Conservation (phyloP, 164 flowering plant species). For the Umbilicus rupestris region DNA sequence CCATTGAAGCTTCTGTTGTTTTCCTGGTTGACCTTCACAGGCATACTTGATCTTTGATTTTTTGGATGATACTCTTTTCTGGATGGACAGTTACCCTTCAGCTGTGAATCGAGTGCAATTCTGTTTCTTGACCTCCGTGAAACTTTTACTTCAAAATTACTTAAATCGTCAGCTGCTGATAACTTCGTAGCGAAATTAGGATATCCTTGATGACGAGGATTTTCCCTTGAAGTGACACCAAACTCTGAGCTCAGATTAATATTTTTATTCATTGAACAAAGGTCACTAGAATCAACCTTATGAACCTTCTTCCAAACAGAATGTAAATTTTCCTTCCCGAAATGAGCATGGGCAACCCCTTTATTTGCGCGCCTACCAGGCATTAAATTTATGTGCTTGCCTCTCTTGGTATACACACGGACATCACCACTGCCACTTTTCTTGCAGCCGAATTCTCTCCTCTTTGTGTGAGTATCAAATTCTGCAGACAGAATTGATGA, state of each 20-base stretch:
- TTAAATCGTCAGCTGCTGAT: slow-evolving; percentile 19
- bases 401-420: background rate
- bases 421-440: slow-evolving; percentile 1
- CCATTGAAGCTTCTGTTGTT: slow-evolving; percentile 16
- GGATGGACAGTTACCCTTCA: slow-evolving; percentile 15
- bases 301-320: slow-evolving; percentile 8
- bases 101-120: slow-evolving; percentile 17
- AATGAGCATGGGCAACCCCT: background rate
- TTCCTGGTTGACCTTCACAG: slow-evolving; percentile 10
- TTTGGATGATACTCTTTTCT: slow-evolving; percentile 19
- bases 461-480: background rate
- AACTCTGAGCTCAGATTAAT: slow-evolving; percentile 12
- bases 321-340: slow-evolving; percentile 7
- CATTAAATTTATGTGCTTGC: background rate
- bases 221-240: slow-evolving; percentile 17
- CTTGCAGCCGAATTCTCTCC: background rate
- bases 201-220: slow-evolving; percentile 15
- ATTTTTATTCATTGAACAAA: background rate
- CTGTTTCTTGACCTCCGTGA: slow-evolving; percentile 22
- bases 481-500: background rate
- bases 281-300: background rate
- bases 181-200: slow-evolving; percentile 12
- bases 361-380: slow-evolving; percentile 4
- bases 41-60: slow-evolving; percentile 16
- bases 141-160: slow-evolving; percentile 14